Conservation (phyloP, 2,329 filamentous ascomycete species). For the Drechslerella coelobrocha region DNA sequence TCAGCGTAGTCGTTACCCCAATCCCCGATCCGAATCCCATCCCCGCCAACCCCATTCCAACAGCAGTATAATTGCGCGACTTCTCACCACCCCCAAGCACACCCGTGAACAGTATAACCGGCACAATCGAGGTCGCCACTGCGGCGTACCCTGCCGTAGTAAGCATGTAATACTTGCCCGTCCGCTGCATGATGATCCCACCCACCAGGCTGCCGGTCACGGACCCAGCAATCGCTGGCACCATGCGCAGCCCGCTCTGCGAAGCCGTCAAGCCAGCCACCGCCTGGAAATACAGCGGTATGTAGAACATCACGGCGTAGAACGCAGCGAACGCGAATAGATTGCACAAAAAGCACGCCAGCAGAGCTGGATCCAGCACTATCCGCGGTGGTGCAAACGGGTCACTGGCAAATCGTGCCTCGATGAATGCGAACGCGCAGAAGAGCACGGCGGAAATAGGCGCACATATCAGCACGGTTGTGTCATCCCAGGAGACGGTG, state of each 20-base stretch:
- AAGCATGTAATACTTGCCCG: constrained; percentile 74
- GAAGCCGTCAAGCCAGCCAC: constrained; percentile 71
- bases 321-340: constrained; percentile 72
- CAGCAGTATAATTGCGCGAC: constrained; percentile 53
- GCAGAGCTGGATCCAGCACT: constrained; percentile 71
- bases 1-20: constrained; percentile 74
- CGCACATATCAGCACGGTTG: constrained; percentile 67
- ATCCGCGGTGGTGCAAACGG: constrained; percentile 78
- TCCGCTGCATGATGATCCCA: constrained; percentile 72
- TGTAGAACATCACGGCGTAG: constrained; percentile 71
- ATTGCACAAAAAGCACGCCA: constrained; percentile 73
- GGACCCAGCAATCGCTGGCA: constrained; percentile 70
- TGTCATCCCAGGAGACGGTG: constrained; percentile 72
- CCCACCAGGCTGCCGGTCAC: constrained; percentile 71
- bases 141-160: constrained; percentile 67
- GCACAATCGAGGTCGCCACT: constrained; percentile 65
- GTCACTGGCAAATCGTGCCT: constrained; percentile 70
- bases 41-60: constrained; percentile 66
- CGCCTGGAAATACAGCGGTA: constrained; percentile 80
- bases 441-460: constrained; percentile 67
- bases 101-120: constrained; percentile 62
- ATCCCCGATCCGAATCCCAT: constrained; percentile 65
- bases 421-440: constrained; percentile 71
- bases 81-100: too few relatives aligned
- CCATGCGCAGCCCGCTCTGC: constrained; percentile 68